Percentiles rank a stretch among this genome's conserved stretches.
These are phyloP conservation scores for Rhodotorula glutinis DNA, from an alignment of 1,284 basidiomycete species.

Conservation along the genomic window DNA sequence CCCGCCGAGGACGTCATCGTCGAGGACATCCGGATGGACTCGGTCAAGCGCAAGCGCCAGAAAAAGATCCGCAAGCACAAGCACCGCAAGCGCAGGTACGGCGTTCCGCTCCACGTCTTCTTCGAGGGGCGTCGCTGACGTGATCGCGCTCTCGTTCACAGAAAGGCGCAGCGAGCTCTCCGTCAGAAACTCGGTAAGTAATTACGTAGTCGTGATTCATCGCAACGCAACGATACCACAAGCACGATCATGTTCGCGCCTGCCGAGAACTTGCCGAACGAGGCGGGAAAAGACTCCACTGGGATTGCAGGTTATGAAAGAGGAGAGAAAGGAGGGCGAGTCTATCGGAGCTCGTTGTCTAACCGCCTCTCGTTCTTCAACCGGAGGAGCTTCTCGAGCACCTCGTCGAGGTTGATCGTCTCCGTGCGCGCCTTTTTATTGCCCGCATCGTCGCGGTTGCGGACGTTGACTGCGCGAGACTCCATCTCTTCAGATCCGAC, in stretches of 20 bases:
- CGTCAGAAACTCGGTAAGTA: constrained; percentile 39
- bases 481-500: constrained; percentile 92
- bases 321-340: not conserved
- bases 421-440: constrained; percentile 63
- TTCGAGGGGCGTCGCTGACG: not conserved
- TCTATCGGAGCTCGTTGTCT: constrained; percentile 54
- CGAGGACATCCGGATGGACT: constrained; percentile 60
- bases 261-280: too few relatives aligned
- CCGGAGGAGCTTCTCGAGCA: constrained; percentile 61
- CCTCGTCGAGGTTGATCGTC: constrained; percentile 64
- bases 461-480: constrained; percentile 81
- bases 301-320: too few relatives aligned
- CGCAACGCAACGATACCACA: not conserved
- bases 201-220: not conserved
- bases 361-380: constrained; percentile 64
- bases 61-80: constrained; percentile 80
- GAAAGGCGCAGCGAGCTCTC: constrained; percentile 40
- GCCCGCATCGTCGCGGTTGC: constrained; percentile 90
- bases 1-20: constrained; percentile 51
- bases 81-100: constrained; percentile 55
- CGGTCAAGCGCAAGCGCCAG: constrained; percentile 71
- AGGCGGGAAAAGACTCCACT: too few relatives aligned
- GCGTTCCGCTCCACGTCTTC: not conserved
- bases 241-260: not conserved
- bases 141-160: not conserved